phyloP scores from a whole-genome alignment of 2,329 filamentous ascomycete species.

The Colletotrichum sp. region DNA sequence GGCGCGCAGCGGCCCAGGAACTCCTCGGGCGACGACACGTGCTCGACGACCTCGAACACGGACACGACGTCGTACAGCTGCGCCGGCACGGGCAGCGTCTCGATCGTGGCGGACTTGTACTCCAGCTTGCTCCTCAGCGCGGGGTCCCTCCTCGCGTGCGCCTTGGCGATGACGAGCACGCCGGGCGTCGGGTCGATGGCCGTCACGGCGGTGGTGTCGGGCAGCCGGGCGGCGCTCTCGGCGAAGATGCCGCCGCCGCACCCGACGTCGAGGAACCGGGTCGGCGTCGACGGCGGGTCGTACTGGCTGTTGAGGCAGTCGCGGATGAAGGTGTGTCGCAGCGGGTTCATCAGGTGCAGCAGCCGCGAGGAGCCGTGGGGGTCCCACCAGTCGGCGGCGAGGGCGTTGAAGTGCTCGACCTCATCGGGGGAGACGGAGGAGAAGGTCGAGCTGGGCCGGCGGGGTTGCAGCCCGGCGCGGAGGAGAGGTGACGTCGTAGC shows the following conservation, averaged over 20 bases:
- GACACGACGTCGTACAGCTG: conserved; percentile 79
- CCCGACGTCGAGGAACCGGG: conserved; percentile 84
- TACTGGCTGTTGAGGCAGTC: conserved; percentile 66
- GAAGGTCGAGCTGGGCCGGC: conserved; percentile 31
- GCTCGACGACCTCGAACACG: conserved; percentile 94
- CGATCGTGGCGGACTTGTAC: conserved; percentile 80
- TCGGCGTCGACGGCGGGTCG: conserved; percentile 35
- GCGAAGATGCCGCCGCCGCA: conserved; percentile 98
- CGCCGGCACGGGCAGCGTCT: conserved; percentile 56
- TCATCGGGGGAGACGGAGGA: conserved; percentile 87
- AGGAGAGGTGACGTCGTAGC: neutral
- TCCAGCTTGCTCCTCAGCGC: conserved; percentile 64
- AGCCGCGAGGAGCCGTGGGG: conserved; percentile 89
- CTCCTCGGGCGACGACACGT: conserved; percentile 75
- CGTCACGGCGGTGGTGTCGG: conserved; percentile 66
- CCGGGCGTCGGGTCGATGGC: conserved; percentile 79
- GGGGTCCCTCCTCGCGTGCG: conserved; percentile 78
- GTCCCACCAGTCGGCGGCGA: conserved; percentile 97
- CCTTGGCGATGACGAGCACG: conserved; percentile 75
- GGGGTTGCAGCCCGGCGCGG: neutral
- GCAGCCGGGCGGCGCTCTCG: conserved; percentile 77
- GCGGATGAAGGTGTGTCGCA: conserved; percentile 90
- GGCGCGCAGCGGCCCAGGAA: conserved; percentile 75
- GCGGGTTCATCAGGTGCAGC: conserved; percentile 96
- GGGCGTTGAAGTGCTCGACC: conserved; percentile 91